Base-by-base conservation (phyloP, 371 early-diverging fungal species). In the Zychaea mexicana region DNA sequence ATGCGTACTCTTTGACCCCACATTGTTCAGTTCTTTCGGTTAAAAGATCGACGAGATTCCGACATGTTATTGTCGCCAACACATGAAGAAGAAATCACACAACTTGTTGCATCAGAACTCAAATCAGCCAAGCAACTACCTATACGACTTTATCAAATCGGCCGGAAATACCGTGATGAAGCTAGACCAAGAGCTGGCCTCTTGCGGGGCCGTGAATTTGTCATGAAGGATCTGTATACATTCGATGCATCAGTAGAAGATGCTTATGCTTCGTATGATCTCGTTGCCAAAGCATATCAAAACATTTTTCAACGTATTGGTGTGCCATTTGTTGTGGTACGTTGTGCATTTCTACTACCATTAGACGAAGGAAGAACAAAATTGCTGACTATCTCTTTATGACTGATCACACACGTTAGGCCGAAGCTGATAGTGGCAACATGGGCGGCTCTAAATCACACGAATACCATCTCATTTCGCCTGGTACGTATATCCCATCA, bases 211-310 rank as follows among this genome's bases (percentile, higher is more conserved):
- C 84, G 93, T 39, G 96, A 96, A 71, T 96, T 96, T 66, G 68
- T 95, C n/a, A 96, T 96, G 97, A 96, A 95, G 70, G 97, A 96
- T 74, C 66, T 96, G 57, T 96, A 96, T 74, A 87, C 93, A 6
- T 96, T 96, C 74, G 96, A 96, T 72, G 81, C 74, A 1, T 79
- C 83, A 0, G 78, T 81, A 47, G 79, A 88, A 24, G 82, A 78
- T n/a, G 94, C 96, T 0, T 76, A 84, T 47, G 68, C 65, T 24
- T 86, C 95, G 0, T 96, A 96, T 66, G 80, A 90, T 17, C 78
- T 85, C 17, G 87, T 96, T 13, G 78, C 82, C 28, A 63, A 57
- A 7, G 94, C 95, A 9, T 96, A 96, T 69, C 77, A 82, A 27
- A 73, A 75, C 32, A 92, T 94, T 22, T 90, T 96, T 68, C 66